Evolutionary conservation across 2,329 filamentous ascomycete species (phyloP).

Genomic region (Scytalidium sp.): DNA sequence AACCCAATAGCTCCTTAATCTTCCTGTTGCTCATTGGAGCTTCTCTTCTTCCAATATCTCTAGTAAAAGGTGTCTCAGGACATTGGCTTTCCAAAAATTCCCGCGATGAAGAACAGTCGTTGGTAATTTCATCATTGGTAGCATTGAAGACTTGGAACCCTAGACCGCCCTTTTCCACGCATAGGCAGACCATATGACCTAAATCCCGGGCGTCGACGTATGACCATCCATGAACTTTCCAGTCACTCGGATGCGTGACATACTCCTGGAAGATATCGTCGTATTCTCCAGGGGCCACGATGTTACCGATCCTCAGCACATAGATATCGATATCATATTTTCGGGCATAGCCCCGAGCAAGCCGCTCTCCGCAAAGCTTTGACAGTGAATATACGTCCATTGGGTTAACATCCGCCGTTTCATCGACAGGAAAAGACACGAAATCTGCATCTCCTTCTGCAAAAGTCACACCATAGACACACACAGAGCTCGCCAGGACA

Average conservation of each 20-base stretch:
- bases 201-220: slow-evolving; percentile 59
- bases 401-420: slow-evolving; percentile 54
- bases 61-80: slow-evolving; percentile 47
- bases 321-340: slow-evolving; percentile 56
- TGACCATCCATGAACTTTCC: slow-evolving; percentile 56
- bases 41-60: slow-evolving; percentile 54
- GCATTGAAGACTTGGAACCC: slow-evolving; percentile 63
- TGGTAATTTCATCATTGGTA: slow-evolving; percentile 57
- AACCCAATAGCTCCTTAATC: slow-evolving; percentile 52
- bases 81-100: slow-evolving; percentile 46
- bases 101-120: slow-evolving; percentile 42
- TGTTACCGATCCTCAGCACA: slow-evolving; percentile 54
- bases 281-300: slow-evolving; percentile 59
- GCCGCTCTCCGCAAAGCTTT: slow-evolving; percentile 54
- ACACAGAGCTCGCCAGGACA: slow-evolving; percentile 54
- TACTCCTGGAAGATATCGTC: slow-evolving; percentile 44
- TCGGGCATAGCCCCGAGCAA: slow-evolving; percentile 51
- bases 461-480: slow-evolving; percentile 58
- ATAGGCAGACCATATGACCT: slow-evolving; percentile 54
- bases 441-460: slow-evolving; percentile 51
- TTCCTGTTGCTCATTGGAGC: slow-evolving; percentile 57
- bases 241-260: slow-evolving; percentile 43
- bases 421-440: slow-evolving; percentile 53
- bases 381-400: slow-evolving; percentile 59
- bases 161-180: slow-evolving; percentile 47